Base-by-base conservation (phyloP, 2,329 filamentous ascomycete species). In the Arthrobotrys conoides region DNA sequence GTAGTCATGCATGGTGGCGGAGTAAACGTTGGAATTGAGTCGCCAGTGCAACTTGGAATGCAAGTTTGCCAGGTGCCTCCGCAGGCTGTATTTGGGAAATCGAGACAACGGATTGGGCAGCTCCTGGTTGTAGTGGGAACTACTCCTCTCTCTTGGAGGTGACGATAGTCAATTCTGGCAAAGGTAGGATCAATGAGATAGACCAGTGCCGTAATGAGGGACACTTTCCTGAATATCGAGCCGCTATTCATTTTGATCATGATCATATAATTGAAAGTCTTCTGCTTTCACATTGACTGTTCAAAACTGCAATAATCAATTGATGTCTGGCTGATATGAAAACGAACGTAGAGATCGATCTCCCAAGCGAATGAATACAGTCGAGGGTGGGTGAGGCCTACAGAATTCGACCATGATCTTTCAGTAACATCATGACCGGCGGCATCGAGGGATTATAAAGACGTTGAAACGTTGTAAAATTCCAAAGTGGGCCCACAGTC, bases 31-130 rank as follows among this genome's bases (percentile, higher is more conserved):
- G 59, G 59, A 64, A 64, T 27, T 16, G 59, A 27, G 4, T 64
- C n/a, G 1, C 59, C 59, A 48, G 20, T 27, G 59, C 59, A 64
- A 27, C 38, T 46, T 48, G 59, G 59, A 10, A 64, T 48, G 12
- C 59, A 64, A 1, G 59, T 64, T 46, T 33, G 20, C 59, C 59
- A 64, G 12, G 24, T 27, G 20, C 59, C 59, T 8, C 59, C 59
- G 14, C 59, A 64, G 12, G 24, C 14, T 44, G 41, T 49, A 36
- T 66, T 66, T 2, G 27, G 22, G 27, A 48, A 53, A 10, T 66
- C 63, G 5, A 66, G 51, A 48, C 63, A 66, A n/a, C 41, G 44
- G 27, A 49, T 51, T 33, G 63, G 63, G 27, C 63, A 66, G 24
- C 14, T 10, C 8, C 0, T 49, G 6, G 63, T 36, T 6, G 44